Conservation (phyloP, 2,329 filamentous ascomycete species). For the Fulvia fulva region DNA sequence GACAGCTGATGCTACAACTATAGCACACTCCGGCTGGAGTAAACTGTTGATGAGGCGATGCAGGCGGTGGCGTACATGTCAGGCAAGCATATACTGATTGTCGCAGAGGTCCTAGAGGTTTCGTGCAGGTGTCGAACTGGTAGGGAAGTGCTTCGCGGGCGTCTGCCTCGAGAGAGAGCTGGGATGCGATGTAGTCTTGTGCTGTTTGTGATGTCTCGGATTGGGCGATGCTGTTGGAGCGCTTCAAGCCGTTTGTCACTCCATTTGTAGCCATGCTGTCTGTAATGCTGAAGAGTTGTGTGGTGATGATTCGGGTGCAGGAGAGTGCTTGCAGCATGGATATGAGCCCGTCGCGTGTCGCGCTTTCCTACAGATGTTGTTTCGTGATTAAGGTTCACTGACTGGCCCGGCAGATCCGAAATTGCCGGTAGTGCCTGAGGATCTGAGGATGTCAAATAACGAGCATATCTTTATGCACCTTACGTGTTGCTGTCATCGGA, state of each 20-base stretch:
- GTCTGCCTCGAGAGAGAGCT: conserved; percentile 88
- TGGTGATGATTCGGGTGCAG: not conserved
- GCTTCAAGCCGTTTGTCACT: conserved; percentile 4
- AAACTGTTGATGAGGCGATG: conserved; percentile 59
- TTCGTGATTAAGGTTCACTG: not conserved
- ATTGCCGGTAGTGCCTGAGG: not conserved
- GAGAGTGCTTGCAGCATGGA: not conserved
- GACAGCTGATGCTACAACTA: conserved; percentile 92
- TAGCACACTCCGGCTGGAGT: conserved; percentile 86
- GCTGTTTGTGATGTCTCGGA: conserved; percentile 52
- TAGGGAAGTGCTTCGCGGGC: conserved; percentile 93
- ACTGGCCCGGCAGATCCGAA: not conserved
- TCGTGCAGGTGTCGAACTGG: conserved; percentile 90
- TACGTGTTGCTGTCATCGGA: not conserved
- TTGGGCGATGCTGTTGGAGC: conserved; percentile 16
- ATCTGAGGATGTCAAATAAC: not conserved
- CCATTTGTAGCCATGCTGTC: conserved; percentile 2
- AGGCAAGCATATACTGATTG: conserved; percentile 90
- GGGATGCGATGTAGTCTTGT: conserved; percentile 72
- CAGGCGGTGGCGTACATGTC: conserved; percentile 82
- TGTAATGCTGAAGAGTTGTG: not conserved
- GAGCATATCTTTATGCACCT: not conserved
- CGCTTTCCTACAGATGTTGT: not conserved
- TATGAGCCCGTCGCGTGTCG: not conserved
- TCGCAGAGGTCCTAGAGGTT: conserved; percentile 79